Percentiles rank a stretch among this genome's conserved stretches.
Evolutionary conservation across 129 eudicot species (phyloP).

Genomic region (Saussurea involucrata): DNA sequence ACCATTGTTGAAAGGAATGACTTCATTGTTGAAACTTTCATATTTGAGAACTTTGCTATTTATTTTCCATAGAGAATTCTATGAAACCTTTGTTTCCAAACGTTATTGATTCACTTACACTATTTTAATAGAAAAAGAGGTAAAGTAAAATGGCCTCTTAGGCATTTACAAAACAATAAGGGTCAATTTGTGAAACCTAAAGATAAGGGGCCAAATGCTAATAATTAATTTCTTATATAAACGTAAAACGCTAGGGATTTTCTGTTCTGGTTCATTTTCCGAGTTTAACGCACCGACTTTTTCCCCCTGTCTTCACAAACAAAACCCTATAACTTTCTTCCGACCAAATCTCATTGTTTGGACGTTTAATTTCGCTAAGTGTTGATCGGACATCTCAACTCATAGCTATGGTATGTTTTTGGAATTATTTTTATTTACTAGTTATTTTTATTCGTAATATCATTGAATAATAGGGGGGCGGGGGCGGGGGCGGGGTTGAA

Average conservation of each 20-base stretch:
- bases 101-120: not conserved
- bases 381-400: not conserved
- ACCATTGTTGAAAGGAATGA: too few relatives aligned
- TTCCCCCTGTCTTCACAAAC: constrained; percentile 1
- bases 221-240: not conserved
- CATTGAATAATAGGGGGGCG: not conserved
- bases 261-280: not conserved
- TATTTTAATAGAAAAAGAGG: too few relatives aligned
- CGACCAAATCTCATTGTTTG: not conserved
- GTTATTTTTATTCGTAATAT: not conserved
- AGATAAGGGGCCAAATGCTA: constrained; percentile 1
- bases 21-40: not conserved
- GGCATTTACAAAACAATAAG: not conserved
- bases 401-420: not conserved
- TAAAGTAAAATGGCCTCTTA: not conserved
- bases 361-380: not conserved
- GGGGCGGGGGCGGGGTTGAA: too few relatives aligned
- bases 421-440: not conserved
- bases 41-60: not conserved
- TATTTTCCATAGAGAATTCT: not conserved
- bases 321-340: constrained; percentile 1
- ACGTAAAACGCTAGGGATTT: not conserved
- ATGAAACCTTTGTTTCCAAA: not conserved
- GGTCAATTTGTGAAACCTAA: not conserved
- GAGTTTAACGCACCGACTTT: not conserved